Conservation (phyloP, 2,329 filamentous ascomycete species). For the Cryphonectria carpinicola region DNA sequence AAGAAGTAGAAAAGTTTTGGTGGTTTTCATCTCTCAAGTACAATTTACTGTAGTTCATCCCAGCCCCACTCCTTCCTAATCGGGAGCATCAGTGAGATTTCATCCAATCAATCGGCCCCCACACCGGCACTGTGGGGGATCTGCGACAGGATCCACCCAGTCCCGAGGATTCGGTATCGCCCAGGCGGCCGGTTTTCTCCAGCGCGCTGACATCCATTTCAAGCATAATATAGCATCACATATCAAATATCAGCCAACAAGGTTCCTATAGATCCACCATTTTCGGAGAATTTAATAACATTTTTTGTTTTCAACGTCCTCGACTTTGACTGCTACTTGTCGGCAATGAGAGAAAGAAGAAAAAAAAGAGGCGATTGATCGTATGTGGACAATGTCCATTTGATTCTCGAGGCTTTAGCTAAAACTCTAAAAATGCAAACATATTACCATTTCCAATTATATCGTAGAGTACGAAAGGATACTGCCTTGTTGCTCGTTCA, state of each 20-base stretch:
- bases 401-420: neutral
- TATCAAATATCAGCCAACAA: neutral
- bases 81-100: constrained; percentile 1
- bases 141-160: constrained; percentile 7
- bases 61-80: constrained; percentile 23
- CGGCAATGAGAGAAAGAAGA: neutral
- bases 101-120: constrained; percentile 13
- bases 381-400: neutral
- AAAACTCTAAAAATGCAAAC: neutral
- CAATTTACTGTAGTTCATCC: neutral
- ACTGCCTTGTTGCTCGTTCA: neutral
- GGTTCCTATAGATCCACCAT: neutral
- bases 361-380: no score
- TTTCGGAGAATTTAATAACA: neutral
- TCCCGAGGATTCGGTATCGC: neutral
- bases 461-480: neutral
- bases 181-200: neutral
- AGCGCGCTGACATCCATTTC: neutral
- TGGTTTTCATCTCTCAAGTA: no score
- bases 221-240: neutral
- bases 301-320: neutral
- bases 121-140: neutral
- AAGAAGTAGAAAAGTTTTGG: neutral
- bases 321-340: no score
- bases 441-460: neutral